phyloP scores from a whole-genome alignment of 495 filamentous ascomycete species.

The Aspergillus incahuasiensis region DNA sequence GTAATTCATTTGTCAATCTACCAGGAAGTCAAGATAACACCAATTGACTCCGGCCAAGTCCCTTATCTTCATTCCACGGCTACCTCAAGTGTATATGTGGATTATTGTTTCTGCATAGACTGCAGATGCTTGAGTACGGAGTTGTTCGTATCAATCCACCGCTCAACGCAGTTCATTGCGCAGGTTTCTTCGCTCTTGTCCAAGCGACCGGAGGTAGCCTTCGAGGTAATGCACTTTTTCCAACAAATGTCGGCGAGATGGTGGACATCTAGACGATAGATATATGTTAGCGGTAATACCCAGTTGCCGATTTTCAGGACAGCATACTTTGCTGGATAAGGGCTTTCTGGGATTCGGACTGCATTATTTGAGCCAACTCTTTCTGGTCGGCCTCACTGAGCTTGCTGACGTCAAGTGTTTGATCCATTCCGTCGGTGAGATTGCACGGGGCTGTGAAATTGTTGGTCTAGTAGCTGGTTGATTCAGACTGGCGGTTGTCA shows the following conservation, averaged over 20 bases:
- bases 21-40: no score
- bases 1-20: no score
- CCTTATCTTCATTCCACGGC: no score
- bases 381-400: conserved; percentile 79
- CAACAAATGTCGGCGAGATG: conserved; percentile 83
- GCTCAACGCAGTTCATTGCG: conserved; percentile 84
- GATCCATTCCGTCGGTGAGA: conserved; percentile 30
- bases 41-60: no score
- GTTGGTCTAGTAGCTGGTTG: not conserved
- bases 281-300: not conserved
- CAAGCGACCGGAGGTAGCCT: conserved; percentile 60
- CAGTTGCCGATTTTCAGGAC: not conserved
- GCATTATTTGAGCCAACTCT: conserved; percentile 77
- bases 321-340: conserved; percentile 71
- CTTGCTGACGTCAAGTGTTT: conserved; percentile 56
- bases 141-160: conserved; percentile 85
- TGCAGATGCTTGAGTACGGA: conserved; percentile 77
- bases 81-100: not conserved
- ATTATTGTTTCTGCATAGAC: conserved; percentile 48
- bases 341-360: conserved; percentile 75
- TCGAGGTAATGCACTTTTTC: conserved; percentile 77
- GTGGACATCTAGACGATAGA: conserved; percentile 49
- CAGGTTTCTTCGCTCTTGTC: conserved; percentile 75
- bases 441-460: not conserved
- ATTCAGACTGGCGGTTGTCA: not conserved